phyloP scores from a whole-genome alignment of 345 rosid species.

The Dimocarpus longan region DNA sequence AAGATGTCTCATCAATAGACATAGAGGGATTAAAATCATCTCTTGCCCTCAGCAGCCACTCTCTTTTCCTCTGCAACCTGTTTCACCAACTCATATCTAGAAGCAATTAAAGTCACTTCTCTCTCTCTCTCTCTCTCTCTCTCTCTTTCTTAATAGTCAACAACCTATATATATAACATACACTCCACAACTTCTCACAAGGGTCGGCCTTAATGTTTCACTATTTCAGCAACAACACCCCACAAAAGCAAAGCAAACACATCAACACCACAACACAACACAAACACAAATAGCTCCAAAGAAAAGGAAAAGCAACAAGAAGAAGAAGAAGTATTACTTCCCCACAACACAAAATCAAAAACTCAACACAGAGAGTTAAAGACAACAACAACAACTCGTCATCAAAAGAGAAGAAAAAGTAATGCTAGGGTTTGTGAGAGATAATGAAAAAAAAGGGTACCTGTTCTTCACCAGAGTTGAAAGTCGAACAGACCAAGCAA shows the following conservation, averaged over 20 bases:
- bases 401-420: no score
- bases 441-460: no score
- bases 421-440: no score
- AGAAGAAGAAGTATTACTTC: no score
- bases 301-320: no score
- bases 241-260: background rate
- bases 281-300: background rate
- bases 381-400: background rate
- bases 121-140: no score
- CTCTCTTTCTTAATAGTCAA: slow-evolving; percentile 41
- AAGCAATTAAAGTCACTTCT: slow-evolving; percentile 55
- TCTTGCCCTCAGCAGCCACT: slow-evolving; percentile 71
- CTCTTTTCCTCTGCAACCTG: slow-evolving; percentile 53
- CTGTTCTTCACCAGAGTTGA: no score
- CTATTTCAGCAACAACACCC: slow-evolving; percentile 26
- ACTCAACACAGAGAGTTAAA: background rate
- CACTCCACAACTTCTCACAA: slow-evolving; percentile 27
- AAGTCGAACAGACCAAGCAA: no score
- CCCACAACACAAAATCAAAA: no score
- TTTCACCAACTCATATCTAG: slow-evolving; percentile 99
- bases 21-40: slow-evolving; percentile 61
- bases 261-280: slow-evolving; percentile 8
- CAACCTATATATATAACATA: slow-evolving; percentile 49
- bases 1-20: slow-evolving; percentile 82
- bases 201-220: slow-evolving; percentile 49